A percentile compares a stretch with the other conserved stretches of the same genome.
phyloP scores from a whole-genome alignment of 768 basidiomycete genomes.

The Lactarius sanguifluus region DNA sequence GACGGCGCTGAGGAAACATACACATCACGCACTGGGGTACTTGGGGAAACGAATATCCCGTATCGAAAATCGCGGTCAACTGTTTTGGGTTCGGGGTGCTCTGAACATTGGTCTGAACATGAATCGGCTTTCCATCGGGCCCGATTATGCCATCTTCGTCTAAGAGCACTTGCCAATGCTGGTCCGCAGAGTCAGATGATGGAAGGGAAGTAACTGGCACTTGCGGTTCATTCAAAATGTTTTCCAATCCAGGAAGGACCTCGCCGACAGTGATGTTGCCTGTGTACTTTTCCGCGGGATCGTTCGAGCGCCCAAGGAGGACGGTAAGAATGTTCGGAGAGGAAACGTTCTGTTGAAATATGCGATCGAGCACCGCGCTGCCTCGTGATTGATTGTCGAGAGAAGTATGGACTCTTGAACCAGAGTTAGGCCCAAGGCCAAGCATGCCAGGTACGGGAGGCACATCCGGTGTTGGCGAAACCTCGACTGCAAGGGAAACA shows the following conservation, averaged over 20 bases:
- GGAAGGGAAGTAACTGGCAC: slow-evolving; percentile 31
- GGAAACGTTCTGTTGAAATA: slow-evolving; percentile 36
- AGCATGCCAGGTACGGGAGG: slow-evolving; percentile 34
- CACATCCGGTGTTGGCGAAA: slow-evolving; percentile 23
- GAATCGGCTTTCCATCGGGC: slow-evolving; percentile 37
- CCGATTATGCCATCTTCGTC: slow-evolving; percentile 39
- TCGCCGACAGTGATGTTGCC: slow-evolving; percentile 38
- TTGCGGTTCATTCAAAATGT: slow-evolving; percentile 34
- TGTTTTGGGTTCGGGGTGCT: slow-evolving; percentile 28
- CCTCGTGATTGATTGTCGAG: slow-evolving; percentile 30
- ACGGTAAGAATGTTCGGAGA: slow-evolving; percentile 37
- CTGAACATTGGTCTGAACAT: slow-evolving; percentile 29
- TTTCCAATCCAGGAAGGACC: slow-evolving; percentile 33
- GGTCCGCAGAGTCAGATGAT: slow-evolving; percentile 21
- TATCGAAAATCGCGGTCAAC: slow-evolving; percentile 35
- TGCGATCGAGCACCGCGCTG: slow-evolving; percentile 35
- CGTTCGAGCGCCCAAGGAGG: slow-evolving; percentile 36
- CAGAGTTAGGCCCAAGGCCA: slow-evolving; percentile 37
- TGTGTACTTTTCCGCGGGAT: slow-evolving; percentile 32
- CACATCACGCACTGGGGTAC: slow-evolving; percentile 33
- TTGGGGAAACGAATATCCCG: slow-evolving; percentile 38
- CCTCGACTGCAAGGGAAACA: slow-evolving; percentile 15
- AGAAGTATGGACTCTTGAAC: slow-evolving; percentile 30
- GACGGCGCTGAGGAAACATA: not conserved
- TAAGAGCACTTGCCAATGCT: slow-evolving; percentile 38